Evolutionary conservation across 495 filamentous ascomycete genomes (phyloP).

Genomic region (Podospora conica): DNA sequence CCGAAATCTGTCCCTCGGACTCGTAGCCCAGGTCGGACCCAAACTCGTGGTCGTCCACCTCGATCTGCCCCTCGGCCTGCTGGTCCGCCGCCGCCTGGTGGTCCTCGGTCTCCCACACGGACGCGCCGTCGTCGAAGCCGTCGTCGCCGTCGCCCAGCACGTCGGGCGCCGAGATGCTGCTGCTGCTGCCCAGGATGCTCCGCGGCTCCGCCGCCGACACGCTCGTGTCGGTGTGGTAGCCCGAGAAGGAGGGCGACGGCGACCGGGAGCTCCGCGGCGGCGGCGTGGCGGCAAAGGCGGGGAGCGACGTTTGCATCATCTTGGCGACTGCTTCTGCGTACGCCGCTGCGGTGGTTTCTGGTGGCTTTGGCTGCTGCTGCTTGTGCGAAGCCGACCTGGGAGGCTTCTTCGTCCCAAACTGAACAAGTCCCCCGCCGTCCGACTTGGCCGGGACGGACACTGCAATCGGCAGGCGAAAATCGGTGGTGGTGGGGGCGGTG

Average conservation of each 20-base stretch:
- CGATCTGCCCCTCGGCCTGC: slow-evolving; percentile 29
- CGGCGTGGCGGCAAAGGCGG: neutral
- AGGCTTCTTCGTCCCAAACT: neutral
- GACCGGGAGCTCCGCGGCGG: neutral
- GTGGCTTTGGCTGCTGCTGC: neutral
- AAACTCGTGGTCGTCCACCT: slow-evolving; percentile 27
- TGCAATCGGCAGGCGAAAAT: neutral
- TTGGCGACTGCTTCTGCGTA: neutral
- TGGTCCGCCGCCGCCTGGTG: slow-evolving; percentile 22
- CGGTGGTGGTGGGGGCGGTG: neutral
- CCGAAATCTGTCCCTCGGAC: slow-evolving; percentile 32
- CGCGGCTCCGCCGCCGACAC: neutral
- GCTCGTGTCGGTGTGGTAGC: neutral
- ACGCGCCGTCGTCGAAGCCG: slow-evolving; percentile 7
- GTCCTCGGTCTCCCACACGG: slow-evolving; percentile 11
- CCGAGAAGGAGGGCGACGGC: neutral
- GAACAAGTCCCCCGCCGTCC: neutral
- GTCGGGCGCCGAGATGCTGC: neutral
- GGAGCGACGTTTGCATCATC: neutral
- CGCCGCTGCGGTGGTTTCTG: neutral
- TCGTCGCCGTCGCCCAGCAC: neutral
- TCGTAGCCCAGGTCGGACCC: slow-evolving; percentile 42
- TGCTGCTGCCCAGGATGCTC: neutral
- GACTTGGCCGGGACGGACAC: neutral
- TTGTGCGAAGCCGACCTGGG: neutral